A percentile compares a stretch with the other conserved stretches of the same genome.
Evolutionary conservation across 2,329 filamentous ascomycete species (phyloP).

Genomic region (Zelopaecilomyces penicillatus): DNA sequence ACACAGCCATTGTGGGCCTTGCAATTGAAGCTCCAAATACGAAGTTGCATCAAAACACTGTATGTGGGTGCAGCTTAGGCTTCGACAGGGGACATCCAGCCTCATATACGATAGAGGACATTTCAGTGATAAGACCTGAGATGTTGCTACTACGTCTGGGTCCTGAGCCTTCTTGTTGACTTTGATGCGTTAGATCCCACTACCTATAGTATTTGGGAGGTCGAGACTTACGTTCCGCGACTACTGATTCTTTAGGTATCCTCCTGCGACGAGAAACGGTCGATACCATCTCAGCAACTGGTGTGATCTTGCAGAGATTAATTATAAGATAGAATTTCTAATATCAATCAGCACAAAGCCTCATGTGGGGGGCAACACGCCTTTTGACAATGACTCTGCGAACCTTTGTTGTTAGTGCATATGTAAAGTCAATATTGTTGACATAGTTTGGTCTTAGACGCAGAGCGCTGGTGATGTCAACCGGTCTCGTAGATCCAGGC

Average conservation of each 20-base stretch:
- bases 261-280: constrained; percentile 57
- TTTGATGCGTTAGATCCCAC: constrained; percentile 26
- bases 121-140: constrained; percentile 81
- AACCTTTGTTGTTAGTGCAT: constrained; percentile 84
- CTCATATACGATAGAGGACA: constrained; percentile 84
- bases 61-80: constrained; percentile 73
- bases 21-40: constrained; percentile 89
- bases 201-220: too few species aligned
- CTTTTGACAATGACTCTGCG: constrained; percentile 19
- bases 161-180: constrained; percentile 77
- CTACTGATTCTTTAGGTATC: constrained; percentile 72
- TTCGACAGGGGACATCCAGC: constrained; percentile 71
- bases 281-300: constrained; percentile 62
- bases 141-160: constrained; percentile 81
- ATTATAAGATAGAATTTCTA: constrained; percentile 67
- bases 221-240: constrained; percentile 65
- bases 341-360: background rate
- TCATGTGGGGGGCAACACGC: background rate
- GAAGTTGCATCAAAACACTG: constrained; percentile 92
- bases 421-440: constrained; percentile 79
- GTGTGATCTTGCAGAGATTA: constrained; percentile 65
- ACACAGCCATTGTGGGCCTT: constrained; percentile 94
- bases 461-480: constrained; percentile 75
- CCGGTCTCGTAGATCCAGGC: constrained; percentile 85
- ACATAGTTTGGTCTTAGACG: constrained; percentile 61